Evolutionary conservation across 2,329 filamentous ascomycete species (phyloP), one percentile per base, ranked within the genome.

Genomic region (Chlorencoelia australis): DNA sequence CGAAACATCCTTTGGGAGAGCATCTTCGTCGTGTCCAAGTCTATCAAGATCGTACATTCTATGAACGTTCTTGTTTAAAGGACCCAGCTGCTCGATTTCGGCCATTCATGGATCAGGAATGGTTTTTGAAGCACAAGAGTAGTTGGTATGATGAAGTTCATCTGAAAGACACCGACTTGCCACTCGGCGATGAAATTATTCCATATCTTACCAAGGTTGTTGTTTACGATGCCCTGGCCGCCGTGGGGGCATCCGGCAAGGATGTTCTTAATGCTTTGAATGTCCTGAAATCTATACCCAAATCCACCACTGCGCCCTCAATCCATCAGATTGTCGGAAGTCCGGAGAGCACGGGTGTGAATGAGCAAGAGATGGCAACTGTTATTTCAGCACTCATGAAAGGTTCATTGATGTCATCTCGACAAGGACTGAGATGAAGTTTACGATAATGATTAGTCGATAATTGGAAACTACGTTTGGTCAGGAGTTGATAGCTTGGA

Each of bases 151-250:
- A 42, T 1, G 34, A 30, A n/a, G 36, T 30, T 11, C 36, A 40
- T 13, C 32, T 1, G 40, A 44, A 15, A 40, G 44, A 9, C 30
- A 20, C 18, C 27, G 10, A 17, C 7, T 41, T 34, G 19, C 51
- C 43, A 1, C 25, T 31, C 13, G 47, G 43, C 9, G 37, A 46
- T 13, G 45, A 44, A 14, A 45, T 52, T n/a, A 21, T 52, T 5
- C 35, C 46, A 2, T 51, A 44, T 17, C 46, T 53, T 33, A 46
- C 39, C 13, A 50, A 47, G 29, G 38, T 53, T 7, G 42, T 49
- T 6, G 47, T 43, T 2, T 55, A 55, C 27, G 51, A 55, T 35
- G 50, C 50, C 14, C 28, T 55, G 2, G 51, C 52, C 4, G 52
- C 52, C 5, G 31, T 54, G 18, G 51, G 47, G 3, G 42, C 47